A percentile compares a stretch with the other conserved stretches of the same genome.
phyloP scores from a whole-genome alignment of 495 filamentous ascomycete species.

The Penicillium mononematosum region DNA sequence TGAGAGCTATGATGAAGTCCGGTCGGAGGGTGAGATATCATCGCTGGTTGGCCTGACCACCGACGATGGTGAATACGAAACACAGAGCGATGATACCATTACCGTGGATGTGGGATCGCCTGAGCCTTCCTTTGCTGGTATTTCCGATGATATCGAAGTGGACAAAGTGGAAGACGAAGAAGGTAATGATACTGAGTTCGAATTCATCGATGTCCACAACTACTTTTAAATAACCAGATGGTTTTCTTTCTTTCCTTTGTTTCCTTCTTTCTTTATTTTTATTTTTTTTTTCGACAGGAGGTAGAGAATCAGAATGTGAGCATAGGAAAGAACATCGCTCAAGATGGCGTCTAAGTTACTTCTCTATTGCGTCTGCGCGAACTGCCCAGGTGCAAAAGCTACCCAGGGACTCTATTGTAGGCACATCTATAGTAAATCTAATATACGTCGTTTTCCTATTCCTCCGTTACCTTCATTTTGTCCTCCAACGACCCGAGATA shows the following conservation, averaged over 20 bases:
- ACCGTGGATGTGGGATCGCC: constrained; percentile 15
- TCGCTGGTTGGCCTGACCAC: not conserved
- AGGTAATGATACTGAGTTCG: constrained; percentile 11
- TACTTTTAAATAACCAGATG: not conserved
- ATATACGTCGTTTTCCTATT: not conserved
- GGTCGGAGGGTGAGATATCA: not conserved
- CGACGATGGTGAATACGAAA: constrained; percentile 6
- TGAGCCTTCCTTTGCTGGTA: constrained; percentile 5
- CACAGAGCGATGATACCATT: constrained; percentile 7
- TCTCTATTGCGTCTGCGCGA: not conserved
- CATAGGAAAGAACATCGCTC: not conserved
- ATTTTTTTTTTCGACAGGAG: not conserved
- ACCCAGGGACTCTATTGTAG: too few relatives aligned
- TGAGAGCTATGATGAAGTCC: not conserved
- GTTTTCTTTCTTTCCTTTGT: not conserved
- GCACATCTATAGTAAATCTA: not conserved
- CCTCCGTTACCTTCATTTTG: not conserved
- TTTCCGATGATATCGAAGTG: constrained; percentile 11
- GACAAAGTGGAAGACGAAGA: constrained; percentile 14
- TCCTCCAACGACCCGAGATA: too few relatives aligned
- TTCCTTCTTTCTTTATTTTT: not conserved
- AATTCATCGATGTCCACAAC: constrained; percentile 12
- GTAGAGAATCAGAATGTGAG: not conserved
- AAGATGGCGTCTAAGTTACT: not conserved
- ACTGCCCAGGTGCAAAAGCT: not conserved